Base-by-base conservation (phyloP, 23 red algal genomes). In the Gracilaria vermiculophylla region DNA sequence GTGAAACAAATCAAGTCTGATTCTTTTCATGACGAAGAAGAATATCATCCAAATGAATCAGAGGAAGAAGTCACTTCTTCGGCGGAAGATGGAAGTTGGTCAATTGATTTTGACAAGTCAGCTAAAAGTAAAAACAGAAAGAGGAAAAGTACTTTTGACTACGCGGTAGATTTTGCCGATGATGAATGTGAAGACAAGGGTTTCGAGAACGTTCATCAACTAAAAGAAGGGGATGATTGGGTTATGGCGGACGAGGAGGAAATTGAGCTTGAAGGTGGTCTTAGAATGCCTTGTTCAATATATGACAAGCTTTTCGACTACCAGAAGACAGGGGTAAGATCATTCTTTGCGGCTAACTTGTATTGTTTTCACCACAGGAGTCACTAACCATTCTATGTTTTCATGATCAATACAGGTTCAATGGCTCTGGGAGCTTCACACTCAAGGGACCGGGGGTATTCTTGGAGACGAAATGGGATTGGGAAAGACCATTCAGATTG, bases 391-490 rank as follows among this genome's bases (percentile, higher is more conserved):
- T 64, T 64, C 6, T 16, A 15, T 35, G 61, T 15, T 2, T 23
- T 67, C 12, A 54, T 86, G 34, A 56, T 84, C 19, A 48, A 21
- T 16, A n/a, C 50, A 88, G 84, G 84, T 88, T 42, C 76, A 89
- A 77, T 98, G 96, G 96, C 89, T 98, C 12, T 95, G 92, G 92
- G 87, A 94, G 66, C 62, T 98, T 24, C 96, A 98, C 52, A 53
- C 57, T 35, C 96, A 98, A 62, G 78, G 86, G n/a, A 86, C 86
- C 6, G 96, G 96, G 25, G 96, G 92, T 25, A 95, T 98, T 62
- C 71, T 98, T 23, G 96, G 92, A 13, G 96, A 98, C 57, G 96
- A 98, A 79, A 98, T 98, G 96, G 96, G 87, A 17, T 40, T 86
- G 9, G 80, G 82, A 42, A 93, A 86, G 42, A 93, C 82, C 16